Evolutionary conservation across 805 yeast genomes (phyloP).

Genomic region (Myxozyma neglecta): DNA sequence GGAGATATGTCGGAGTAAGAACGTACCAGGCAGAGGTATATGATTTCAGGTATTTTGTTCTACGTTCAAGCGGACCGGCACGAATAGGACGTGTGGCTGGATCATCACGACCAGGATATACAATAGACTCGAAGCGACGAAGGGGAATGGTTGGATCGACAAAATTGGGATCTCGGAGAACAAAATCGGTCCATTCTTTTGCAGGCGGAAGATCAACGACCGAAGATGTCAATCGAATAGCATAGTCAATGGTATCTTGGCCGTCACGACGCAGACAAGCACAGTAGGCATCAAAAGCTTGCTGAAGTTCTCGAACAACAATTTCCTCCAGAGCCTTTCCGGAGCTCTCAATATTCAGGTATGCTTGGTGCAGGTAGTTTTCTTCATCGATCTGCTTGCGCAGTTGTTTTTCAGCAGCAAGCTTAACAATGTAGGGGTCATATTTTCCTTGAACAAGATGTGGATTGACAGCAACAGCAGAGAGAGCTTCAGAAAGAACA

Average conservation of each 20-base stretch:
- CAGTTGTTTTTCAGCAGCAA: constrained; percentile 71
- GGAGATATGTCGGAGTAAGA: constrained; percentile 80
- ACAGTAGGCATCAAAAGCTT: constrained; percentile 63
- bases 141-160: constrained; percentile 61
- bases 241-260: constrained; percentile 62
- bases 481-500: constrained; percentile 55
- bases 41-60: constrained; percentile 89
- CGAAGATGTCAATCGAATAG: constrained; percentile 66
- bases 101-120: constrained; percentile 67
- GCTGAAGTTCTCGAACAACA: constrained; percentile 82
- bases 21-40: constrained; percentile 90
- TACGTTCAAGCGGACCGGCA: constrained; percentile 80
- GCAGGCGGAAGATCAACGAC: constrained; percentile 74
- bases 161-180: constrained; percentile 69
- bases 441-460: constrained; percentile 51
- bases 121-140: constrained; percentile 61
- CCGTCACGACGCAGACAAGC: constrained; percentile 44
- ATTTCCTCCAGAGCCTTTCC: constrained; percentile 87
- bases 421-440: constrained; percentile 81
- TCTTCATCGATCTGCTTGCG: constrained; percentile 79
- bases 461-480: constrained; percentile 44
- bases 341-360: constrained; percentile 77
- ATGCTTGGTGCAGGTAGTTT: constrained; percentile 80
- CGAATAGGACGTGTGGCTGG: constrained; percentile 67
- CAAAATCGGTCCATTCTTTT: constrained; percentile 86